Conservation (phyloP, 2,329 filamentous ascomycete species). For the Trichoderma aggressivum region DNA sequence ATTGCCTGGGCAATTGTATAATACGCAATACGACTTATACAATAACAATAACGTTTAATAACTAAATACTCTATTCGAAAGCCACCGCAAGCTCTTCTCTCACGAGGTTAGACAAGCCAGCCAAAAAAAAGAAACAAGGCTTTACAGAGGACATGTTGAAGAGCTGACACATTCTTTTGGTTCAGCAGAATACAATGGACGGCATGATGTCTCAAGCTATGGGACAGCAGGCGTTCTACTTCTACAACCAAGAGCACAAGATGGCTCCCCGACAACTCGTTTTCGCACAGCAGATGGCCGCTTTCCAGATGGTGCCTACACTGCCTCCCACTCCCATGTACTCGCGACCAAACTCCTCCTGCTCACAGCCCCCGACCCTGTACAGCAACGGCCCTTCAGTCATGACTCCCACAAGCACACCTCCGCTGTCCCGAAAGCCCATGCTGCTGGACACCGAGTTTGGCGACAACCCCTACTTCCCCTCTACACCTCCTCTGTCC, state of each 20-base stretch:
- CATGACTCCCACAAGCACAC: conserved; percentile 66
- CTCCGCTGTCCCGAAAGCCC: conserved; percentile 71
- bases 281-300: conserved; percentile 52
- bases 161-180: conserved; percentile 4
- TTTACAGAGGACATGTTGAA: neutral
- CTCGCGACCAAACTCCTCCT: conserved; percentile 62
- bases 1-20: conserved; percentile 18
- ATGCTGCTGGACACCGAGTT: conserved; percentile 79
- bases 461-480: conserved; percentile 67
- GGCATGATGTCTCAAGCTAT: conserved; percentile 57
- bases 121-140: neutral
- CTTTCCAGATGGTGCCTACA: conserved; percentile 47
- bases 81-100: neutral
- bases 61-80: conserved; percentile 4
- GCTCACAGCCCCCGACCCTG: conserved; percentile 59
- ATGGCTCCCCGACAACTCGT: conserved; percentile 70
- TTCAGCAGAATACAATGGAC: conserved; percentile 56
- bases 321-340: conserved; percentile 62
- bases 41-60: conserved; percentile 10
- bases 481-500: conserved; percentile 83
- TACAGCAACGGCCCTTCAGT: conserved; percentile 57
- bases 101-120: conserved; percentile 6
- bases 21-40: conserved; percentile 12
- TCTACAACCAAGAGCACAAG: conserved; percentile 76
- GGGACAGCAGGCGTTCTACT: conserved; percentile 77